Conservation (phyloP, 768 basidiomycete genomes). For the Kwoniella europaea region DNA sequence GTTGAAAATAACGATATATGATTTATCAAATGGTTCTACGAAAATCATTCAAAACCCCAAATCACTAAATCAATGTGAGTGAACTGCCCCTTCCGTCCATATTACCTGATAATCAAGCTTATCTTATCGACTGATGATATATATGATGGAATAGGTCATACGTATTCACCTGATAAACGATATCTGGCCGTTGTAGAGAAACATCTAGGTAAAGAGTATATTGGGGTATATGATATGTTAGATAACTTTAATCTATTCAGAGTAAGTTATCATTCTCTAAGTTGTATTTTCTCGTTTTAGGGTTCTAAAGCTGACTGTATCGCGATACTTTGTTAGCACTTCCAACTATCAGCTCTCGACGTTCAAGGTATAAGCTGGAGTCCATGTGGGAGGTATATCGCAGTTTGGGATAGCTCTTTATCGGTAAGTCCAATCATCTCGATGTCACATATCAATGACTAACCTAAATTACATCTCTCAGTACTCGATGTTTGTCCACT, state of each 20-base stretch:
- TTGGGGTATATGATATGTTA: conserved; percentile 76
- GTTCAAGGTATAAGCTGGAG: conserved; percentile 56
- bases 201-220: conserved; percentile 84
- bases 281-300: conserved; percentile 5
- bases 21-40: conserved; percentile 72
- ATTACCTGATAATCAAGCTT: too few relatives aligned
- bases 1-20: conserved; percentile 88
- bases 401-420: conserved; percentile 53
- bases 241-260: conserved; percentile 43
- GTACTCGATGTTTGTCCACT: conserved; percentile 57
- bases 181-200: conserved; percentile 86
- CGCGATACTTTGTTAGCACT: conserved; percentile 66
- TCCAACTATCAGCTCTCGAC: conserved; percentile 73
- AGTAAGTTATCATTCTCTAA: conserved; percentile 35
- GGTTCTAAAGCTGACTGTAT: too few relatives aligned
- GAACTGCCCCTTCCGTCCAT: too few relatives aligned
- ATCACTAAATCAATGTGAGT: conserved; percentile 65
- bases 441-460: not conserved
- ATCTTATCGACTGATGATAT: too few relatives aligned
- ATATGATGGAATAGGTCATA: conserved; percentile 30
- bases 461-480: conserved; percentile 17
- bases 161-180: conserved; percentile 67
- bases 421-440: conserved; percentile 42
- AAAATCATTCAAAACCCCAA: conserved; percentile 85
- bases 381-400: conserved; percentile 58